A percentile compares a stretch with the other conserved stretches of the same genome.
Evolutionary conservation across 176 grass and related monocot species (phyloP).

Genomic region (Aegilops sharonensis): DNA sequence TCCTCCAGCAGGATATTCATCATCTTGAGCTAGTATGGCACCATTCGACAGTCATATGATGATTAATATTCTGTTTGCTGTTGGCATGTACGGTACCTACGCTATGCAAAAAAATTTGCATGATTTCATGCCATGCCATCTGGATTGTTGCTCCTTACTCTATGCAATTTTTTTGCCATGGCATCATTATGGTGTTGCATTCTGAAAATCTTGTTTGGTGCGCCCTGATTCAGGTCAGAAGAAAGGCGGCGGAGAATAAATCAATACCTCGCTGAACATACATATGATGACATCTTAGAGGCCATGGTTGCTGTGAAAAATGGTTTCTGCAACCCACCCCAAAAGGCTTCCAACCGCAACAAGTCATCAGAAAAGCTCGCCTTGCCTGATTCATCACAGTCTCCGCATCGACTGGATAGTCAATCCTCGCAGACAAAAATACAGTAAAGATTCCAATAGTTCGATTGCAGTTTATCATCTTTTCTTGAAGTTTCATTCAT

Average conservation of each 20-base stretch:
- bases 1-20: too few species aligned
- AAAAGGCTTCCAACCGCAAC: background rate
- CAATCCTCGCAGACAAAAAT: conserved; percentile 1
- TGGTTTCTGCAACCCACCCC: background rate
- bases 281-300: background rate
- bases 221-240: background rate
- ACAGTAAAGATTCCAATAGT: background rate
- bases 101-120: background rate
- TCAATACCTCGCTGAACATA: background rate
- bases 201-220: background rate
- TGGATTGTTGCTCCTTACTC: background rate
- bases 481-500: background rate
- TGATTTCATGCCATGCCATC: background rate
- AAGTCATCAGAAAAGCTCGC: background rate
- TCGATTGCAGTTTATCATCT: background rate
- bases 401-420: background rate
- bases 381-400: background rate
- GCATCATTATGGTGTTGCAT: background rate
- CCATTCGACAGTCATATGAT: too few species aligned
- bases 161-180: background rate
- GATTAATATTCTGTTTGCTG: too few species aligned
- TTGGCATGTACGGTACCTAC: too few species aligned
- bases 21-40: too few species aligned
- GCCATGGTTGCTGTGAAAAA: conserved; percentile 5
- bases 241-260: background rate